Conservation (phyloP, 1,139 yeast genomes). For the Meyerozyma sp. region DNA sequence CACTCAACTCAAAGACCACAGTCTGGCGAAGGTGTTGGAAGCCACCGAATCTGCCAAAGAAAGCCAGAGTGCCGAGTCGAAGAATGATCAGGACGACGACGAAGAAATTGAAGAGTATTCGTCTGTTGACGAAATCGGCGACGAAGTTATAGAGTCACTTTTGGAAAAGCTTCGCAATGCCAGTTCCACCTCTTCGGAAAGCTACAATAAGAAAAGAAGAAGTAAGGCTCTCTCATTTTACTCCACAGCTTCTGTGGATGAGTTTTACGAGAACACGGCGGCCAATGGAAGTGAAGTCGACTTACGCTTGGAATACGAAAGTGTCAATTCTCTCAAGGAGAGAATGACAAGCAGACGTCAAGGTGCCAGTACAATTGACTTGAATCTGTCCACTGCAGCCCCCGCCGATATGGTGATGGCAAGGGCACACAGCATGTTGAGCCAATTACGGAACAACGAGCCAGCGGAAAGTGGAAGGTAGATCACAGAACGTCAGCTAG, state of each 20-base stretch:
- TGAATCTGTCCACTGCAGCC: slow-evolving; percentile 5
- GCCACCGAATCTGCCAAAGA: slow-evolving; percentile 4
- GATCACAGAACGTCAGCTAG: not conserved
- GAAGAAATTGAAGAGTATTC: slow-evolving; percentile 8
- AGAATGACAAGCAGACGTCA: slow-evolving; percentile 34
- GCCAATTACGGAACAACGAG: slow-evolving; percentile 21
- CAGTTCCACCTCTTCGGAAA: slow-evolving; percentile 14
- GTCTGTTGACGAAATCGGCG: slow-evolving; percentile 1
- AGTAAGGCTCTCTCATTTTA: slow-evolving; percentile 33
- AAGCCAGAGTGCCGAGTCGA: slow-evolving; percentile 5
- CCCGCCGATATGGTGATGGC: slow-evolving; percentile 22
- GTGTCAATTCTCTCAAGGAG: slow-evolving; percentile 34
- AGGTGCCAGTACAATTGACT: slow-evolving; percentile 10
- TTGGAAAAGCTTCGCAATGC: slow-evolving; percentile 29
- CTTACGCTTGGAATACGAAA: slow-evolving; percentile 25
- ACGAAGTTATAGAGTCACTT: slow-evolving; percentile 34
- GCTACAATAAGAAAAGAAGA: slow-evolving; percentile 20
- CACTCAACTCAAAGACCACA: too few species aligned
- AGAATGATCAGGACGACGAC: slow-evolving; percentile 7
- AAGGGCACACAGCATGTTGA: slow-evolving; percentile 41
- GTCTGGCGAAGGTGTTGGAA: too few species aligned
- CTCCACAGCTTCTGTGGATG: slow-evolving; percentile 25
- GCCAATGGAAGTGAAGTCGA: slow-evolving; percentile 1
- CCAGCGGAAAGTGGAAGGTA: not conserved
- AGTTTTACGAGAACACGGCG: slow-evolving; percentile 11